These are phyloP conservation scores for Colletotrichum melonis DNA, from an alignment of 2,329 filamentous ascomycete genomes.

Conservation along the genomic window DNA sequence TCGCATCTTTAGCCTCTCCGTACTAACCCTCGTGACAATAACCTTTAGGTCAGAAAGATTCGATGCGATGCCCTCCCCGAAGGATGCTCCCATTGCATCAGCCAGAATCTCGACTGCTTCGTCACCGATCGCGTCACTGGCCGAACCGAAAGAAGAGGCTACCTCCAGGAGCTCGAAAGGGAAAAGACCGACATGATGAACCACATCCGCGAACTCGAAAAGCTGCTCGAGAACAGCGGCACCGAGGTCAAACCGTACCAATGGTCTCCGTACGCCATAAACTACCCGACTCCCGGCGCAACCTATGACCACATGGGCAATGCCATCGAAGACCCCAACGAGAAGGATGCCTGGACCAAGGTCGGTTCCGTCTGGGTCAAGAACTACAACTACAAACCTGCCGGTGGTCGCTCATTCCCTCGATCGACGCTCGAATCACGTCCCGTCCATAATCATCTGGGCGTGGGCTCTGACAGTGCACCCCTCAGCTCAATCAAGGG, in stretches of 20 bases:
- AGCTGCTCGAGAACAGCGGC: conserved; percentile 70
- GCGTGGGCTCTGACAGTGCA: conserved; percentile 71
- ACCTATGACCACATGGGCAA: conserved; percentile 42
- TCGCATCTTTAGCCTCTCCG: background rate
- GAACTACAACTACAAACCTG: conserved; percentile 40
- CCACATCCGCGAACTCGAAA: conserved; percentile 76
- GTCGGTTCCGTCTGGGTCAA: conserved; percentile 49
- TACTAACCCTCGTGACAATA: background rate
- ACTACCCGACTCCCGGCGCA: conserved; percentile 38
- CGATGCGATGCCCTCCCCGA: conserved; percentile 84
- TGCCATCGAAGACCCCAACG: conserved; percentile 37
- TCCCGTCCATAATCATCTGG: conserved; percentile 73
- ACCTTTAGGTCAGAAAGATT: conserved; percentile 80
- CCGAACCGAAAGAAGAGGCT: conserved; percentile 81
- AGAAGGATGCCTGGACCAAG: conserved; percentile 46
- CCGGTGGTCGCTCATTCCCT: conserved; percentile 43
- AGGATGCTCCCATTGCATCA: conserved; percentile 84
- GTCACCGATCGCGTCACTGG: conserved; percentile 90
- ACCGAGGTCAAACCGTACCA: conserved; percentile 68
- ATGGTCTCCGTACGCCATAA: conserved; percentile 33
- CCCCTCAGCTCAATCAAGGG: conserved; percentile 80
- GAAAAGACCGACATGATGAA: conserved; percentile 75
- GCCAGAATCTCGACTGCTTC: conserved; percentile 81
- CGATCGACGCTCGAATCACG: conserved; percentile 52
- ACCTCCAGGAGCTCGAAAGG: conserved; percentile 80